Evolutionary conservation across 2,329 filamentous ascomycete species (phyloP), one percentile per base, ranked within the genome.

Genomic region (Fusarium torulosum): DNA sequence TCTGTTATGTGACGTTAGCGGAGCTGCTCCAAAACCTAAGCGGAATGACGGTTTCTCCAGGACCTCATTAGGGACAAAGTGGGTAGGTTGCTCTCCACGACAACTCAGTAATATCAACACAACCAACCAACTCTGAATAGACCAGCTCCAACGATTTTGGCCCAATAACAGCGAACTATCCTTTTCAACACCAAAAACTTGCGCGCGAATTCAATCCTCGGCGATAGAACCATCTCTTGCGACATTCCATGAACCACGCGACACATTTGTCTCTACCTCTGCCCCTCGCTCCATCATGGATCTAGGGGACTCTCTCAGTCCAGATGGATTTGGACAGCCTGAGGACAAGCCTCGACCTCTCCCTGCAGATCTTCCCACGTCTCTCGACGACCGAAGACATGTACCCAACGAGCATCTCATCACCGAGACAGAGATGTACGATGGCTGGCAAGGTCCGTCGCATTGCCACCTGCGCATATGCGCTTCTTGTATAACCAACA

Each of bases 351-450:
- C 85, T 61, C 81, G 81, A 62, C 70, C 77, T 63, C 87, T 98
- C 50, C 96, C 96, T 40, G 82, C 87, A 70, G 96, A 99, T 79
- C 87, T 99, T 35, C 96, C 96, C 13, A 96, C 88, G 70, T 97
- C 94, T 14, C 87, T 99, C 55, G 91, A 99, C 78, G 96, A 99
- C 82, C 89, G 96, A 63, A 88, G 90, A 72, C 85, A 85, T 74
- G 86, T 91, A 33, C 86, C 89, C 6, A 84, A 83, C 45, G 88
- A 90, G 59, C 73, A 76, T 65, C 86, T 90, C 67, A 86, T 91
- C 56, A 85, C 85, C 38, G 96, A 98, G 83, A 97, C 94, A 40
- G 96, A 98, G 83, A 93, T 97, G 82, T 99, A 98, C 79, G 96
- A 99, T 86, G 96, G 93, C 72, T 99, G 96, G 96, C 94, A 98